Evolutionary conservation across 2,329 filamentous ascomycete species (phyloP).

Genomic region (Polychaeton citri): DNA sequence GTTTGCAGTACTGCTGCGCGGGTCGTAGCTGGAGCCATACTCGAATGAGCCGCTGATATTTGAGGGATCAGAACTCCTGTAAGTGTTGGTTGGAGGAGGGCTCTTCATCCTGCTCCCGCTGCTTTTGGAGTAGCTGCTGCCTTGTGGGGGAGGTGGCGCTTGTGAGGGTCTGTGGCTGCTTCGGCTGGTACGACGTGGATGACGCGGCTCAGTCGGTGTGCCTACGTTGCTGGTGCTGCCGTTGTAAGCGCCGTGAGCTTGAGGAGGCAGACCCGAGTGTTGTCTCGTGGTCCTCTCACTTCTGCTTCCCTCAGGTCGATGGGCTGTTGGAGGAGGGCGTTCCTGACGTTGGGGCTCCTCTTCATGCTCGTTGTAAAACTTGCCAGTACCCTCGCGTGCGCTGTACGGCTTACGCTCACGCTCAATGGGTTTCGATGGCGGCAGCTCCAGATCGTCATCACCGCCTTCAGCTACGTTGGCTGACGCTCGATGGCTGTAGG

Average conservation of each 20-base stretch:
- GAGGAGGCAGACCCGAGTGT: slow-evolving; percentile 9
- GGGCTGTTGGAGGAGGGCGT: slow-evolving; percentile 1
- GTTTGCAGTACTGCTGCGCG: neutral
- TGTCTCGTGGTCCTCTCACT: slow-evolving; percentile 8
- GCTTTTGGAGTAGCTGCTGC: slow-evolving; percentile 5
- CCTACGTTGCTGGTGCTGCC: slow-evolving; percentile 1
- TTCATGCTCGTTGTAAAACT: slow-evolving; percentile 29
- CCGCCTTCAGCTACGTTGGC: slow-evolving; percentile 17
- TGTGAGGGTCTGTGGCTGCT: slow-evolving; percentile 9
- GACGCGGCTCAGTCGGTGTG: slow-evolving; percentile 13
- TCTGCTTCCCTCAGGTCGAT: slow-evolving; percentile 6
- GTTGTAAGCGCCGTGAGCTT: slow-evolving; percentile 10
- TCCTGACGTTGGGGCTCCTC: slow-evolving; percentile 1
- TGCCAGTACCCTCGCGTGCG: slow-evolving; percentile 46
- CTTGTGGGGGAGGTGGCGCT: slow-evolving; percentile 5
- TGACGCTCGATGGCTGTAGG: slow-evolving; percentile 19
- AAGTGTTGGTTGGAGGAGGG: neutral
- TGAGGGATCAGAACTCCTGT: neutral
- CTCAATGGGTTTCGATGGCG: slow-evolving; percentile 42
- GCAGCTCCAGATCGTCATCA: slow-evolving; percentile 24
- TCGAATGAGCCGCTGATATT: neutral
- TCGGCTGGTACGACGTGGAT: slow-evolving; percentile 13
- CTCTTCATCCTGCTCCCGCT: slow-evolving; percentile 3
- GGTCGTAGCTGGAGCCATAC: neutral
- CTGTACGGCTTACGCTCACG: slow-evolving; percentile 53